Conservation (phyloP, 768 basidiomycete genomes). For the Chalciporus pseudorubinellus region DNA sequence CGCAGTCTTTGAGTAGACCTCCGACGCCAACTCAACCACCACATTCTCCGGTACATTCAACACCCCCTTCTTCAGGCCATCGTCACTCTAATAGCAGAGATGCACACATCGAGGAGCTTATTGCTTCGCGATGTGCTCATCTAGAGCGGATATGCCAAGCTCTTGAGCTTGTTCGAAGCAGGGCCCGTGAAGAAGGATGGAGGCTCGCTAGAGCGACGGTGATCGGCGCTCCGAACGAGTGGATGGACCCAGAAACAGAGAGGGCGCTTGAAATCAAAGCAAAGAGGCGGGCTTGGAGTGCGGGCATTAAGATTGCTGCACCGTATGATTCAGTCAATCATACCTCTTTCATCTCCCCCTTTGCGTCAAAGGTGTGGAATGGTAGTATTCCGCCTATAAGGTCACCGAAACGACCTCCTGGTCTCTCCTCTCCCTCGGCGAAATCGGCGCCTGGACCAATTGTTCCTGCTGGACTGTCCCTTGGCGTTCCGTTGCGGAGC, state of each 20-base stretch:
- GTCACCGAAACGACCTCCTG: conserved; percentile 18
- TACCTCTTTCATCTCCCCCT: background rate
- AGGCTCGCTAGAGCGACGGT: conserved; percentile 33
- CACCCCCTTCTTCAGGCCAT: conserved; percentile 8
- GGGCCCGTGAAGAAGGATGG: conserved; percentile 41
- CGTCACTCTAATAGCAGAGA: conserved; percentile 2
- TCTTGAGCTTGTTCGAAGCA: conserved; percentile 41
- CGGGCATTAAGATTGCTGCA: conserved; percentile 42
- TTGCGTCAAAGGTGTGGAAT: conserved; percentile 17
- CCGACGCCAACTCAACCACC: background rate
- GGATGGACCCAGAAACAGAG: conserved; percentile 28
- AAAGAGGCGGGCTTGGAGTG: conserved; percentile 66
- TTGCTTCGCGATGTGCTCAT: conserved; percentile 14
- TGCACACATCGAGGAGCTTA: conserved; percentile 9
- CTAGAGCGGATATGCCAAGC: conserved; percentile 42
- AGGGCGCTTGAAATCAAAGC: conserved; percentile 54
- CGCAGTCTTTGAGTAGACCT: conserved; percentile 1
- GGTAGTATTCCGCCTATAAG: conserved; percentile 1
- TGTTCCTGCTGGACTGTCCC: conserved; percentile 39
- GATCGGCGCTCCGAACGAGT: conserved; percentile 22
- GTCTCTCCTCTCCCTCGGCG: conserved; percentile 11
- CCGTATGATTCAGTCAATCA: conserved; percentile 11
- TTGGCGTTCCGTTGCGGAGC: conserved; percentile 48
- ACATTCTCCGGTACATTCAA: background rate
- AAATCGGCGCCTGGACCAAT: conserved; percentile 17